Evolutionary conservation across 371 early-diverging fungal species (phyloP).

Genomic region (Rhizopus delemar): DNA sequence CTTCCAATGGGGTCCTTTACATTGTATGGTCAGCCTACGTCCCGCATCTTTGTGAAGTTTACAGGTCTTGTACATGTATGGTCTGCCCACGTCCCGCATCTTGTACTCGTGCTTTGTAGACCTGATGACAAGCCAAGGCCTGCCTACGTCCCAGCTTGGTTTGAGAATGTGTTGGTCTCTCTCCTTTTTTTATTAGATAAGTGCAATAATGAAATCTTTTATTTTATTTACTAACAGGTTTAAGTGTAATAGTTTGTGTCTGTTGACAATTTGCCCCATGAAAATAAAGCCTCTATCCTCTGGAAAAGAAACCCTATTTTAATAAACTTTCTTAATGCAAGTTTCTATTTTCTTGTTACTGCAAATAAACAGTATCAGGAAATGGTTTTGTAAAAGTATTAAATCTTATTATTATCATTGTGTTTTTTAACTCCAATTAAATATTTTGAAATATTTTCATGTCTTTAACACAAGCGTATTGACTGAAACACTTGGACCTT

Average conservation of each 20-base stretch:
- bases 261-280: too few species aligned
- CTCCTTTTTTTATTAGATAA: constrained; percentile 8
- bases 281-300: neutral
- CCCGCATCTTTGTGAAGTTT: constrained; percentile 5
- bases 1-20: too few species aligned
- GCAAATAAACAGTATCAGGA: constrained; percentile 1
- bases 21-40: constrained; percentile 2
- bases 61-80: constrained; percentile 1
- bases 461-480: constrained; percentile 1
- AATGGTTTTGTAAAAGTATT: neutral
- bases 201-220: too few species aligned
- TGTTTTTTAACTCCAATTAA: constrained; percentile 1
- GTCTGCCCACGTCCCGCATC: constrained; percentile 11
- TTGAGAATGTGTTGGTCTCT: constrained; percentile 9
- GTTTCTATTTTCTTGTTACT: constrained; percentile 1
- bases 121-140: constrained; percentile 2
- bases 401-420: constrained; percentile 1
- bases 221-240: too few species aligned
- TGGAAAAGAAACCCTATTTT: neutral
- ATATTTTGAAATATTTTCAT: constrained; percentile 1
- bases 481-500: neutral
- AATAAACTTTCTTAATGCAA: constrained; percentile 1
- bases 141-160: constrained; percentile 8
- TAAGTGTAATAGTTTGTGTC: too few species aligned
- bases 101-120: constrained; percentile 7